Base-by-base conservation (phyloP, 2,329 filamentous ascomycete genomes). In the Boeremia lycopersici region DNA sequence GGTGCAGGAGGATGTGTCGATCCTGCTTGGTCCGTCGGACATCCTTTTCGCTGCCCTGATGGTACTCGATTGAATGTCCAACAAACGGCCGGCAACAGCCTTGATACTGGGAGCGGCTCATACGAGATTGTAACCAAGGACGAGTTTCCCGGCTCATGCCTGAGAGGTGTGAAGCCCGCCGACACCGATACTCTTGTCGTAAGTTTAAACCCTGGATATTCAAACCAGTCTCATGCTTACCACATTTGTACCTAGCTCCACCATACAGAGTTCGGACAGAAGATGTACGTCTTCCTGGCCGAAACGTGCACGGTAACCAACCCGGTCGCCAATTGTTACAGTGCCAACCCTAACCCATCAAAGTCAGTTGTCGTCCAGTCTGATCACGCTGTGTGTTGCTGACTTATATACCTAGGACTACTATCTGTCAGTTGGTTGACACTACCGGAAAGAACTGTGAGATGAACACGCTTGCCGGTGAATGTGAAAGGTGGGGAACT, bases 1-100 rank as follows among this genome's bases (percentile, higher is more conserved):
- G 53, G 53, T 36, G 53, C 11, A 30, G 53, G 53, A 19, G 53
- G 53, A 11, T 56, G 53, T 33, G 25, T 46, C 13, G 31, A 28
- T 13, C 46, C 34, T 2, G 36, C 46, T 12, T 56, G 53, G 46
- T 35, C 13, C 9, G 8, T 28, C 23, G 15, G 11, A 2, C 10
- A 36, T 9, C 34, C 34, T 17, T 36, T 36, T 9, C 34, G 34
- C 5, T 36, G 34, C 34, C 34, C 34, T 17, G n/a, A 36, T 15
- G 34, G n/a, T 4, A 36, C 34, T 9, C 34, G 34, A 17, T 17
- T 36, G 34, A 36, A 36, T 15, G 4, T 7, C 7, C 34, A 36
- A 19, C 15, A 36, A 36, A 36, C 34, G 3, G 34, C 34, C 34
- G 9, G 15, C 15, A 36, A 36, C 34, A 9, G 7, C 7, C 3